A percentile compares a stretch with the other conserved stretches of the same genome.
phyloP scores from a whole-genome alignment of 768 basidiomycete species.

The Peribolospora baueri region DNA sequence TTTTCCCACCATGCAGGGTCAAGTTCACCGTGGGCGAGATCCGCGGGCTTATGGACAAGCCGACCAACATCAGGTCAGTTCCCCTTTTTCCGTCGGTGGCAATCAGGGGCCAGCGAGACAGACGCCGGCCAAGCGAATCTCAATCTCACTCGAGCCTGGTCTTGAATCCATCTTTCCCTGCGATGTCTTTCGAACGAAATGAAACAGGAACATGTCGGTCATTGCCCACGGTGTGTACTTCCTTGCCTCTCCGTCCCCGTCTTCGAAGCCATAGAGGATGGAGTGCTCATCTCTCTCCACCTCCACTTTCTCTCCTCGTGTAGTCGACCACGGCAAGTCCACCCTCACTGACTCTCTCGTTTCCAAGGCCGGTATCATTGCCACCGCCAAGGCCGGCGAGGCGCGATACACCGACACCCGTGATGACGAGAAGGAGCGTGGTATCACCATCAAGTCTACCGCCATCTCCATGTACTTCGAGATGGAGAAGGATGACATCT shows the following conservation, averaged over 20 bases:
- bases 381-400: conserved; percentile 76
- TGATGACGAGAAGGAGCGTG: conserved; percentile 96
- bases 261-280: too few species aligned
- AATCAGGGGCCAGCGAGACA: too few species aligned
- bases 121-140: too few species aligned
- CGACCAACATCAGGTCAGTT: conserved; percentile 6
- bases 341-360: conserved; percentile 97
- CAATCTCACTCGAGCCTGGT: conserved; percentile 6
- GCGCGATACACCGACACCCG: conserved; percentile 93
- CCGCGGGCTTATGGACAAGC: conserved; percentile 18
- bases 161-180: neutral
- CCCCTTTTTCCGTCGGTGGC: neutral
- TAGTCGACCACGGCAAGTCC: conserved; percentile 99
- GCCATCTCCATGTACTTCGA: conserved; percentile 99
- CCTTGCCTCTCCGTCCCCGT: neutral
- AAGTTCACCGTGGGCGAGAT: conserved; percentile 22
- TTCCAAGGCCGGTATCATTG: conserved; percentile 98
- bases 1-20: too few species aligned
- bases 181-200: neutral
- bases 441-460: conserved; percentile 99
- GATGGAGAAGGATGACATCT: conserved; percentile 67
- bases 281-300: too few species aligned
- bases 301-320: neutral
- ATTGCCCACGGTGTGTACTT: conserved; percentile 21
- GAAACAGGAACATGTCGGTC: conserved; percentile 25